These are phyloP conservation scores for Solanum tacnaense DNA, from an alignment of 257 asterid species.

Conservation along the genomic window DNA sequence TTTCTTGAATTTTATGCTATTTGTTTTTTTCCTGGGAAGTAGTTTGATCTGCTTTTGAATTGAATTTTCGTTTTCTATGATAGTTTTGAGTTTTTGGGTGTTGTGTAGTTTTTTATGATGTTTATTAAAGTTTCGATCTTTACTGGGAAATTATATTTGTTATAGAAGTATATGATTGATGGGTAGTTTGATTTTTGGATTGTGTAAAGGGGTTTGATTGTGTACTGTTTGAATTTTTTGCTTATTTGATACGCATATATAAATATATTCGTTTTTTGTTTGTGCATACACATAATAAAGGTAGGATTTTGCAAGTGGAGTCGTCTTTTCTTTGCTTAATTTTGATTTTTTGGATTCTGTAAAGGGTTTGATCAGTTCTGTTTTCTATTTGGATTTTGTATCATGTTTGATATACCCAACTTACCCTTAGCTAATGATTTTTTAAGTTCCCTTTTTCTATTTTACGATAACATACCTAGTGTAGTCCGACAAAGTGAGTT, in stretches of 20 bases:
- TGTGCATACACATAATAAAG: not conserved
- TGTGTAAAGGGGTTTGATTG: not conserved
- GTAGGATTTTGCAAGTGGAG: not conserved
- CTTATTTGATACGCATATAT: not conserved
- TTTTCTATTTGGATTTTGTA: not conserved
- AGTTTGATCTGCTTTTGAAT: not conserved
- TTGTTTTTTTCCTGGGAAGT: not conserved
- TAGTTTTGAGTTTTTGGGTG: not conserved
- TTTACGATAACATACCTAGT: not conserved
- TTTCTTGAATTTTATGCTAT: not conserved
- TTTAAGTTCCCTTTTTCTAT: not conserved
- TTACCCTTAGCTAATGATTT: not conserved
- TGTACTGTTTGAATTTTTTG: not conserved
- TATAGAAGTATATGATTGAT: not conserved
- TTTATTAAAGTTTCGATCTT: not conserved
- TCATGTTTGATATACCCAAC: not conserved
- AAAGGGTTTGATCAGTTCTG: not conserved
- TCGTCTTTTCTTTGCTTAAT: not conserved
- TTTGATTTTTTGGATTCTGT: not conserved
- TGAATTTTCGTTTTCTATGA: not conserved
- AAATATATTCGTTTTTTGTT: not conserved
- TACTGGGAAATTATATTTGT: not conserved
- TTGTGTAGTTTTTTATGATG: not conserved
- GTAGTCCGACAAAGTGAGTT: not conserved
- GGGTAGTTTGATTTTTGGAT: not conserved